Percentiles rank a stretch among this genome's conserved stretches.
These are phyloP conservation scores for Geotrichum reessii DNA, from an alignment of 1,139 yeast genomes.

Conservation along the genomic window DNA sequence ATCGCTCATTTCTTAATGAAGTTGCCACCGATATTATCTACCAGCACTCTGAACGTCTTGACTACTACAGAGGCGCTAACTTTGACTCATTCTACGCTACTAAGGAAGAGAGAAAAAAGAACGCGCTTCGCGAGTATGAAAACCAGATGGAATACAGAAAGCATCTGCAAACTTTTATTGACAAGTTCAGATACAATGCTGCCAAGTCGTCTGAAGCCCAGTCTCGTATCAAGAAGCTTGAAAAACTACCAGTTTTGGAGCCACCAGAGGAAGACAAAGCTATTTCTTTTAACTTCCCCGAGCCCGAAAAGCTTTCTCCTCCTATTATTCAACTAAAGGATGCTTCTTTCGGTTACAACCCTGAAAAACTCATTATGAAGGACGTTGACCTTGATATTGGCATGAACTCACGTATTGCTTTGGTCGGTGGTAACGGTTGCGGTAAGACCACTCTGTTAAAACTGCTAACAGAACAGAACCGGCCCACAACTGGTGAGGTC, in stretches of 20 bases:
- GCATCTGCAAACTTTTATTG: slow-evolving; percentile 90
- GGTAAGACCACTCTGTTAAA: slow-evolving; percentile 95
- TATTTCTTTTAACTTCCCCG: slow-evolving; percentile 86
- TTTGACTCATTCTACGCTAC: slow-evolving; percentile 91
- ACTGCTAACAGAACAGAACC: slow-evolving; percentile 68
- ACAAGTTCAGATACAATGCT: slow-evolving; percentile 93
- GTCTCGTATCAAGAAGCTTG: slow-evolving; percentile 92
- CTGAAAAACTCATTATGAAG: slow-evolving; percentile 54
- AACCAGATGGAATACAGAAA: slow-evolving; percentile 93
- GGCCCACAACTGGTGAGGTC: slow-evolving; percentile 70
- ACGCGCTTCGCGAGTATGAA: slow-evolving; percentile 89
- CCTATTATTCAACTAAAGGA: slow-evolving; percentile 86
- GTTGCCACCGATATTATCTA: slow-evolving; percentile 97
- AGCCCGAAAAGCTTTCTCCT: slow-evolving; percentile 87
- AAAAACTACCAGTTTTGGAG: slow-evolving; percentile 84
- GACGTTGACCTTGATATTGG: slow-evolving; percentile 87
- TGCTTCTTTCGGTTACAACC: slow-evolving; percentile 79
- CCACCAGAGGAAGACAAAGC: slow-evolving; percentile 91
- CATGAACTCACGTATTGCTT: slow-evolving; percentile 89
- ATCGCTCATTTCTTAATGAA: slow-evolving; percentile 91
- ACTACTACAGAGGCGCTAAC: slow-evolving; percentile 90
- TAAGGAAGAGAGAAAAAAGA: slow-evolving; percentile 90
- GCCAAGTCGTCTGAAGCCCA: slow-evolving; percentile 97
- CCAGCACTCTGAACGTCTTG: slow-evolving; percentile 94
- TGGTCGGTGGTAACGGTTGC: slow-evolving; percentile 98